Percentiles rank a stretch among this genome's conserved stretches.
Conservation (phyloP, 176 grass and related monocot species). For the Eleusine coracana region DNA sequence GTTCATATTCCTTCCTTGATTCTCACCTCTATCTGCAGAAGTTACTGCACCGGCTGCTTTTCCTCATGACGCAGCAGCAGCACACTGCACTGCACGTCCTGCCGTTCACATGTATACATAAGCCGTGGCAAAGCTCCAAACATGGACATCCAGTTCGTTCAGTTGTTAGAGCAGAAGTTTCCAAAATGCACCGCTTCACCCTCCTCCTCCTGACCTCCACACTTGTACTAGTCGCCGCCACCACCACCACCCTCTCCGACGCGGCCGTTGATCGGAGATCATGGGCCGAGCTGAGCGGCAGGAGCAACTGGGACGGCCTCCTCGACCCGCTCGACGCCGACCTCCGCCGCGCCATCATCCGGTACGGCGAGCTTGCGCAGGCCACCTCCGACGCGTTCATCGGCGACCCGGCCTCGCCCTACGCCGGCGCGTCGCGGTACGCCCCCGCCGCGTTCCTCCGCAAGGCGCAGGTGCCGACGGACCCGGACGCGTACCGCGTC, state of each 20-base stretch:
- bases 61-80: not conserved
- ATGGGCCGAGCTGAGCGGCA: conserved; percentile 63
- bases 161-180: conserved; percentile 19
- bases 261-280: not conserved
- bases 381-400: conserved; percentile 71
- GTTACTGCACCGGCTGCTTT: conserved; percentile 19
- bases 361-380: conserved; percentile 75
- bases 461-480: conserved; percentile 37
- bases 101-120: conserved; percentile 14
- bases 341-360: conserved; percentile 64
- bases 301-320: conserved; percentile 52
- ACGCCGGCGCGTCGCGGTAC: conserved; percentile 62
- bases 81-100: conserved; percentile 13
- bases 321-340: conserved; percentile 59
- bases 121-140: conserved; percentile 10
- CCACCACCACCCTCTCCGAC: conserved; percentile 1
- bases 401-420: conserved; percentile 54
- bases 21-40: conserved; percentile 10
- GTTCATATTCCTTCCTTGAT: conserved; percentile 55
- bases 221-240: not conserved
- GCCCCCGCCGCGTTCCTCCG: conserved; percentile 42
- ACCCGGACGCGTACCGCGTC: conserved; percentile 52
- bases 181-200: conserved; percentile 30
- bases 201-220: conserved; percentile 11
- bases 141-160: conserved; percentile 30